Conservation (phyloP, 2,329 filamentous ascomycete genomes). For the Pseudogymnoascus verrucosus region DNA sequence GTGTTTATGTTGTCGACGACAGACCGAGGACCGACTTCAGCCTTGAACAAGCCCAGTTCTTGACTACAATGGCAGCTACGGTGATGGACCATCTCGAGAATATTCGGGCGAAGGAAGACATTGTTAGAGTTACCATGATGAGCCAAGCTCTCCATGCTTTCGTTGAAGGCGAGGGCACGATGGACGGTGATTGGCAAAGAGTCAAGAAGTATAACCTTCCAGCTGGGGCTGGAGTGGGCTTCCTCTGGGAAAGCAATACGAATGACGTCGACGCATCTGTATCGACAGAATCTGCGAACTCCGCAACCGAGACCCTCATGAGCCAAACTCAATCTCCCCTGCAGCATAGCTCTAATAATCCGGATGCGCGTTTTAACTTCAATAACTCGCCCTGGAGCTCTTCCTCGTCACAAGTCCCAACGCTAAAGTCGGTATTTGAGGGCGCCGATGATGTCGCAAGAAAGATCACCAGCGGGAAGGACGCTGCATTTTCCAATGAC, state of each 20-base stretch:
- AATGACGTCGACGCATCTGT: conserved; percentile 13
- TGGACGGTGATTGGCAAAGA: conserved; percentile 22
- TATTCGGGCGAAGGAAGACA: neutral
- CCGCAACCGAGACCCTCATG: neutral
- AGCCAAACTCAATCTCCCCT: conserved; percentile 15
- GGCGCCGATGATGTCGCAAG: conserved; percentile 11
- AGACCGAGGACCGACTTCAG: conserved; percentile 14
- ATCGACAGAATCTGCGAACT: neutral
- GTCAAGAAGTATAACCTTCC: conserved; percentile 19
- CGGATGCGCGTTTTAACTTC: neutral
- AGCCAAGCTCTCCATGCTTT: neutral
- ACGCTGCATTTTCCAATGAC: conserved; percentile 16
- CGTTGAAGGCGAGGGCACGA: conserved; percentile 16
- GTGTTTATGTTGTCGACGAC: conserved; percentile 16
- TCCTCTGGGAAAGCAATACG: conserved; percentile 19
- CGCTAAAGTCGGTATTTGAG: conserved; percentile 15
- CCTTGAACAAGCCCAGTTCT: neutral
- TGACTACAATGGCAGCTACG: neutral
- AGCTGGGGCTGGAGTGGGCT: conserved; percentile 17
- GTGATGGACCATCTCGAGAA: neutral
- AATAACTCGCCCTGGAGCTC: conserved; percentile 21
- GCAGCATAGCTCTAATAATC: conserved; percentile 12
- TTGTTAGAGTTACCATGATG: conserved; percentile 1
- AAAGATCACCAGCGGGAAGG: conserved; percentile 10
- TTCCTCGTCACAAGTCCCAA: conserved; percentile 11